Evolutionary conservation across 768 basidiomycete genomes (phyloP).

Genomic region (Hypsizygus marmoreus): DNA sequence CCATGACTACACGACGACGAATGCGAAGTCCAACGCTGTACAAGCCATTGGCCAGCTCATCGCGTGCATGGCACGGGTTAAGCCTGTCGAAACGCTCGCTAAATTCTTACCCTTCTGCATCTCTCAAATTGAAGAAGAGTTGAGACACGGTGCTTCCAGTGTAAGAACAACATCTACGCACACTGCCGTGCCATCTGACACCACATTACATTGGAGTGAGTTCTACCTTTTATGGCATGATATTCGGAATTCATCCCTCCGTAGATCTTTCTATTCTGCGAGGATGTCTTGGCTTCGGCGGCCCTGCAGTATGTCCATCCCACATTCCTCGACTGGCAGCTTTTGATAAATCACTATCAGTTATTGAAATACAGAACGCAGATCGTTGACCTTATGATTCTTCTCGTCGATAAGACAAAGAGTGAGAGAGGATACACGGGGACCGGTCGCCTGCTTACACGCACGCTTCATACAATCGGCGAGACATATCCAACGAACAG

Average conservation of each 20-base stretch:
- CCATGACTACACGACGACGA: conserved; percentile 85
- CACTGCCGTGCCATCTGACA: conserved; percentile 77
- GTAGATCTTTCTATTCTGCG: conserved; percentile 80
- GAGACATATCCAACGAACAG: conserved; percentile 77
- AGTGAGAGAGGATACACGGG: conserved; percentile 88
- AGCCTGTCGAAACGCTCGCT: conserved; percentile 72
- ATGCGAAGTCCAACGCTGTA: conserved; percentile 89
- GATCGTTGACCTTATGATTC: conserved; percentile 59
- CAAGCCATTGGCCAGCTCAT: conserved; percentile 88
- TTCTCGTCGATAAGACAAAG: conserved; percentile 79
- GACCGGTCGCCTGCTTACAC: conserved; percentile 74
- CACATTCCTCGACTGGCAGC: conserved; percentile 5
- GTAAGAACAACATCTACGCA: conserved; percentile 78
- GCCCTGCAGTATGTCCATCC: conserved; percentile 43
- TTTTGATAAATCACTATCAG: conserved; percentile 36
- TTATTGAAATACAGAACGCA: conserved; percentile 68
- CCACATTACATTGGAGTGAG: conserved; percentile 92
- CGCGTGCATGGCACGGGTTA: conserved; percentile 77
- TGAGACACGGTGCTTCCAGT: conserved; percentile 89
- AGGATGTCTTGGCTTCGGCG: conserved; percentile 79
- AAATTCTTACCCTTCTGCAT: conserved; percentile 82
- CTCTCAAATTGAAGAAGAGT: conserved; percentile 77
- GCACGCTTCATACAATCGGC: conserved; percentile 73
- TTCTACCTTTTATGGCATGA: background rate
- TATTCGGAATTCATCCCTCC: background rate